Base-by-base conservation (phyloP, 2,329 filamentous ascomycete species). In the Cladophialophora chaetospira region DNA sequence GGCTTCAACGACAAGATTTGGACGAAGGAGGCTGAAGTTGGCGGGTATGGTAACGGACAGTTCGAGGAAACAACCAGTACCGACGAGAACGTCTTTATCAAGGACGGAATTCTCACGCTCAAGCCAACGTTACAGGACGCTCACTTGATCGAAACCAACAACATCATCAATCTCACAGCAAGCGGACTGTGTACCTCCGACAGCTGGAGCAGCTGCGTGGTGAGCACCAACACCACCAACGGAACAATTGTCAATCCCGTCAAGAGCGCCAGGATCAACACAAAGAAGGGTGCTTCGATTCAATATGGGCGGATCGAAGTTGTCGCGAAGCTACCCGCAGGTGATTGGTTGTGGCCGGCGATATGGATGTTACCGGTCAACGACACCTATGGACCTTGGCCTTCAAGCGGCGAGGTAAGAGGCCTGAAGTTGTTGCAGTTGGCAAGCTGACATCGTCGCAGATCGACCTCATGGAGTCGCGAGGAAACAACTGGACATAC, bases 291-390 rank as follows among this genome's bases (percentile, higher is more conserved):
- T 13, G 84, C 84, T 5, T 80, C 75, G 13, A 89, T 95, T 77
- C 89, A 85, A 72, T 95, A 89, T 69, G 90, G 90, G 45, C 87
- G 88, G 40, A 81, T 95, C 50, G 88, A 95, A 70, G 89, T 95
- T 4, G 85, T 81, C 1, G 90, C 90, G 23, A 87, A 87, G 72
- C 75, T 94, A 25, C 89, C 90, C 3, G 72, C 77, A 45, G 90
- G 90, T 52, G 89, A 94, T 74, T 94, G 90, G 90, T 80, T 95
- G 9, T 94, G 90, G 90, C 90, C 90, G 2, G 89, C 89, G n/a
- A 93, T 95, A 67, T 92, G 88, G 88, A 89, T 95, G 88, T 78
- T 94, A 77, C 90, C 90, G 1, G 84, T 83, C 44, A 78, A 86
- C 40, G 79, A 85, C 52, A 85, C 77, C 0, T 95, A 94, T 69